Evolutionary conservation across 2,329 filamentous ascomycete species (phyloP), one percentile per base, ranked within the genome.

Genomic region (Cordyceps cateniannulata): DNA sequence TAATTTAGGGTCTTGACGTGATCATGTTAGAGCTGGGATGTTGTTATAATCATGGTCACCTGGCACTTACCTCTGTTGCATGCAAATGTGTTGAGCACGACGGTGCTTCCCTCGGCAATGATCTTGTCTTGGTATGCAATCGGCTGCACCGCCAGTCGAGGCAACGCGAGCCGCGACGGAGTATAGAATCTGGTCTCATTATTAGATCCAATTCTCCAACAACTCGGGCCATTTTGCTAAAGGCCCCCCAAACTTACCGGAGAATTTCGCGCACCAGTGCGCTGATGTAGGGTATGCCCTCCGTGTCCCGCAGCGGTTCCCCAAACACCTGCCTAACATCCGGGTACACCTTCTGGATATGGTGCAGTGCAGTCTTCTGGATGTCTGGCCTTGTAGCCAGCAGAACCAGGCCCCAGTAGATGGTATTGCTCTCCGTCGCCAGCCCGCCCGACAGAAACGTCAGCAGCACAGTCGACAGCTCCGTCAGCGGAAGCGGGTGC

Each of bases 201-300:
- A 20, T 56, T 12, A 56, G 53, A 22, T 22, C 9, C 1, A 6
- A 20, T 42, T 3, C 42, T 24, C n/a, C 5, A 6, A n/a, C 5
- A 44, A 24, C 5, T n/a, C 8, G 18, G 38, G 12, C 38, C 38
- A 42, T 6, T 16, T 2, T 14, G 38, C 12, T 4, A 6, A 42
- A 42, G 38, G 38, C 3, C n/a, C n/a, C n/a, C n/a, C 2, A 10
- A 42, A 42, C 55, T 5, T 29, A n/a, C 55, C 55, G 20, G 14
- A 59, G 35, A 24, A 51, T 51, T 14, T 51, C 47, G 12, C 56
- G 56, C 47, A 59, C 56, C n/a, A 59, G 40, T 14, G 47, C 56
- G 25, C 47, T 51, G 12, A 59, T 59, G 9, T 51, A 59, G 8
- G 56, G 56, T 29, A 59, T 25, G 25, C 51, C 56, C 32, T 59